phyloP scores from a whole-genome alignment of 2,329 filamentous ascomycete species.

The Cordyceps cicadae region DNA sequence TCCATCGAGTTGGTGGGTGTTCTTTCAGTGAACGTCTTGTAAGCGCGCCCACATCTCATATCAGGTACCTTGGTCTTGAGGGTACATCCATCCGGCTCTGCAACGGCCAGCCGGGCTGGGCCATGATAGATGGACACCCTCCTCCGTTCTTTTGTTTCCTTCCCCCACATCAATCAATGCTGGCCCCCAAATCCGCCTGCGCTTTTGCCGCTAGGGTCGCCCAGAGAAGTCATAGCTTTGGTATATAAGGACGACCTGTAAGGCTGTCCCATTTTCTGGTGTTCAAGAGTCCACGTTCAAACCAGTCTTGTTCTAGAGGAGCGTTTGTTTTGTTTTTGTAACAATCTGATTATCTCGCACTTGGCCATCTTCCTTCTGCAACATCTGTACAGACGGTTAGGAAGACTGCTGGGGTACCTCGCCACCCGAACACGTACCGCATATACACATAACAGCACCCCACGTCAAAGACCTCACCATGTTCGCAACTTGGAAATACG shows the following conservation, averaged over 20 bases:
- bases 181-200: constrained; percentile 8
- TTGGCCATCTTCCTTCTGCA: background rate
- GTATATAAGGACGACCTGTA: constrained; percentile 6
- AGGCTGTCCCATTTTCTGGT: constrained; percentile 2
- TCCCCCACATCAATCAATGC: constrained; percentile 7
- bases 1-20: background rate
- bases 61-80: background rate
- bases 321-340: background rate
- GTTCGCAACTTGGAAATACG: constrained; percentile 33
- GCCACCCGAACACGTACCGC: background rate
- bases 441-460: background rate
- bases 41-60: background rate
- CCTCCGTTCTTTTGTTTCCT: background rate
- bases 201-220: constrained; percentile 1
- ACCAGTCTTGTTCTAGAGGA: background rate
- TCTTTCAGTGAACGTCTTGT: background rate
- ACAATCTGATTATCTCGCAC: background rate
- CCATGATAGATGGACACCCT: background rate
- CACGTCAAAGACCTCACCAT: constrained; percentile 15
- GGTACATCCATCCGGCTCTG: background rate
- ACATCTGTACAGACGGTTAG: background rate
- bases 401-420: background rate
- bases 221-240: background rate
- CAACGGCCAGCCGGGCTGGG: background rate
- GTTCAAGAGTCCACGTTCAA: background rate